Base-by-base conservation (phyloP, 495 filamentous ascomycete genomes). In the Aspergillus bertholletiae region DNA sequence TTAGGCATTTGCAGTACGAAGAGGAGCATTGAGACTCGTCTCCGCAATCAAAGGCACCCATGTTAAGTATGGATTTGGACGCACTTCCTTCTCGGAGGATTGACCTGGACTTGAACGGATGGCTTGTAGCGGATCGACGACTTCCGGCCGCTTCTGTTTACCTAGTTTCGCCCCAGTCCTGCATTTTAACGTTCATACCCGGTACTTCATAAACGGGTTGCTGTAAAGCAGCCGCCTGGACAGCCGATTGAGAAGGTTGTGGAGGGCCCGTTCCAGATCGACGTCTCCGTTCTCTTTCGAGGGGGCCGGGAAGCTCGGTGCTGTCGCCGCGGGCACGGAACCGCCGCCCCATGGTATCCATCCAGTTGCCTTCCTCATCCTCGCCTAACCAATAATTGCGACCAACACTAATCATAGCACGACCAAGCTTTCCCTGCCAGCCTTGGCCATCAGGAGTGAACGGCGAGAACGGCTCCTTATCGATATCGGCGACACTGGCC, bases 321-420 rank as follows among this genome's bases (percentile, higher is more conserved):
- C 55, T 61, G 53, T 64, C 64, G 30, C 50, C 57, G 20, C 69
- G 66, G 53, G 60, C 64, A 56, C 70, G 74, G 65, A 90, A 86
- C 63, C 79, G 82, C 26, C 79, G 77, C 35, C 77, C 74, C 32
- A 88, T 69, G 1, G 74, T 76, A 46, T 73, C 69, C 56, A 83
- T 76, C 87, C 87, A 90, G 59, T 81, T 82, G 22, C 78, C 73
- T 39, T 76, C 70, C 26, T 76, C 68, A 49, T 73, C 62, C 49
- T 78, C 75, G 48, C 82, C 89, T 7, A 93, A 67, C 92, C 91
- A 96, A 67, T 93, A 96, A 49, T 74, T 74, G 56, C 74, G 79
- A 18, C 86, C 86, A 18, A 91, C 67, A 4, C 75, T 69, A 17
- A 95, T 78, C 88, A 96, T 87, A 2, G 74, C 56, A 27, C 91